These are phyloP conservation scores for Fusarium marasasianum DNA, from an alignment of 2,329 filamentous ascomycete species.

Conservation along the genomic window DNA sequence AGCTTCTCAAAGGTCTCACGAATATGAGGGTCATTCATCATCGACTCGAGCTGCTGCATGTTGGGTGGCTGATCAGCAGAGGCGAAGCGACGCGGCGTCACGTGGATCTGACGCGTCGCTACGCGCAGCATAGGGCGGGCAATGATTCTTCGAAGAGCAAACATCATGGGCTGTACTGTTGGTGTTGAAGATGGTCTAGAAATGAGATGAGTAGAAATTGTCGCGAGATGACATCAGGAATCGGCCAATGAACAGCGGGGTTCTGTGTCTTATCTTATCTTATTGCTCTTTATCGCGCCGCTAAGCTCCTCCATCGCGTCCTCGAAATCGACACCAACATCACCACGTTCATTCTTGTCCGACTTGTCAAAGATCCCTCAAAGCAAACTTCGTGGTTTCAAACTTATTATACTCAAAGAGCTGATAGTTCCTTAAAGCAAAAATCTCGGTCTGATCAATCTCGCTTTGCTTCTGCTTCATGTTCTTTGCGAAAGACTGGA, in stretches of 20 bases:
- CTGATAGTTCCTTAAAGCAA: fast-evolving
- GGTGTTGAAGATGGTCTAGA: not conserved
- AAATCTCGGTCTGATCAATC: not conserved
- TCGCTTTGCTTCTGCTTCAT: too few relatives aligned
- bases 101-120: slow-evolving; percentile 21
- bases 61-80: slow-evolving; percentile 26
- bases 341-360: not conserved
- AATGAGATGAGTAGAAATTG: not conserved
- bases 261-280: slow-evolving; percentile 26
- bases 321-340: not conserved
- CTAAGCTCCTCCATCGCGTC: not conserved
- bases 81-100: slow-evolving; percentile 16
- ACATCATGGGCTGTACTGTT: slow-evolving; percentile 16
- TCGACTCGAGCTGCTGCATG: slow-evolving; percentile 23
- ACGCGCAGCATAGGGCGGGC: slow-evolving; percentile 17
- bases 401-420: fast-evolving
- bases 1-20: slow-evolving; percentile 35
- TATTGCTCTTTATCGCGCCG: not conserved
- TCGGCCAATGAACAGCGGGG: not conserved
- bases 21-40: slow-evolving; percentile 36
- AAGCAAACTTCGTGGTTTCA: too few relatives aligned
- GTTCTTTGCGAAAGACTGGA: not conserved
- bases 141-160: slow-evolving; percentile 19
- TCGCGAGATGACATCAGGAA: slow-evolving; percentile 18
- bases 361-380: too few relatives aligned